Evolutionary conservation across 2,329 filamentous ascomycete genomes (phyloP).

Genomic region (Aaosphaeria pasadenensis): DNA sequence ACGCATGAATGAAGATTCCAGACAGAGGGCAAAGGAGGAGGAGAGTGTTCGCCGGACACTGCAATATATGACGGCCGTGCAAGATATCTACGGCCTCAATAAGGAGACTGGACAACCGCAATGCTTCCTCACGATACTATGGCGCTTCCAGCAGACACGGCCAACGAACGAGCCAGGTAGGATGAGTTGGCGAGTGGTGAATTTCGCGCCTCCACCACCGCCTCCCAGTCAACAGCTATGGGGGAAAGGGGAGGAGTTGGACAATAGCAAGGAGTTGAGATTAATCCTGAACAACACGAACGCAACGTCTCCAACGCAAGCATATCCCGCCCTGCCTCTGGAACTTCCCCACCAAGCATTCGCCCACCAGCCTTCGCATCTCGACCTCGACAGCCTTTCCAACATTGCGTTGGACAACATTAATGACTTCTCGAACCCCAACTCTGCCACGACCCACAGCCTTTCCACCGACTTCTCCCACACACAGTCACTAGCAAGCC

Average conservation of each 20-base stretch:
- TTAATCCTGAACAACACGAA: background rate
- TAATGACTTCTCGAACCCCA: constrained; percentile 19
- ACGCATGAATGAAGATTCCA: constrained; percentile 10
- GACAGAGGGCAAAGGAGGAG: constrained; percentile 14
- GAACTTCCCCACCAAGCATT: constrained; percentile 16
- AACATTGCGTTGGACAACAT: constrained; percentile 16
- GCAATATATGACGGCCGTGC: constrained; percentile 38
- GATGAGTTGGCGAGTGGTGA: constrained; percentile 35
- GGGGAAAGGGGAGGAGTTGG: constrained; percentile 14
- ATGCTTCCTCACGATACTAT: constrained; percentile 36
- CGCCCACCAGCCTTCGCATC: constrained; percentile 15
- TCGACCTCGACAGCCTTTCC: constrained; percentile 14
- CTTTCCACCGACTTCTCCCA: constrained; percentile 27
- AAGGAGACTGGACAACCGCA: constrained; percentile 19
- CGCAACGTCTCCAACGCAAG: constrained; percentile 3
- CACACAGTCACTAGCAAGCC: constrained; percentile 15
- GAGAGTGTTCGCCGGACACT: constrained; percentile 29
- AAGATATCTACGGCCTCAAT: constrained; percentile 40
- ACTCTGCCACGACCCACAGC: constrained; percentile 17
- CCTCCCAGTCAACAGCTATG: constrained; percentile 6
- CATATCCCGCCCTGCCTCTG: constrained; percentile 16
- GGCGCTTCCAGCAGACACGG: constrained; percentile 34
- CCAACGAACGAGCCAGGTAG: constrained; percentile 22
- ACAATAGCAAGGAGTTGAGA: constrained; percentile 1
- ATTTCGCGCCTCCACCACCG: constrained; percentile 12